A percentile compares a stretch with the other conserved stretches of the same genome.
Evolutionary conservation across 371 early-diverging fungal genomes (phyloP).

Genomic region (Mucor velutinosus): DNA sequence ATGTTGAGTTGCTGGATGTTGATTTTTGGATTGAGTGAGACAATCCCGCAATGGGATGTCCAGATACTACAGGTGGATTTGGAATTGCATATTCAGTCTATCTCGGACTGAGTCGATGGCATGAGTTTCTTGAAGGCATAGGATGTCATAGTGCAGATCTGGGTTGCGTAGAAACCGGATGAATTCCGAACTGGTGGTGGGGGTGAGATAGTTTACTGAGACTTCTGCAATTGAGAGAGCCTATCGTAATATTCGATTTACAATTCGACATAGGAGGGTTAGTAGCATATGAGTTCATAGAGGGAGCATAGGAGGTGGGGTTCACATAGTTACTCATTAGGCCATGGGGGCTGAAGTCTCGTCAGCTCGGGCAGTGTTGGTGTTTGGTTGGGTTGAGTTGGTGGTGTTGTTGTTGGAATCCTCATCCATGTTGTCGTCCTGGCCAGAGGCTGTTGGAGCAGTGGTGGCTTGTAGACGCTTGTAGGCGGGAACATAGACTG

Average conservation of each 20-base stretch:
- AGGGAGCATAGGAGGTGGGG: background rate
- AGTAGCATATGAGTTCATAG: background rate
- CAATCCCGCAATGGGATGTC: conserved; percentile 8
- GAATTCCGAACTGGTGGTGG: background rate
- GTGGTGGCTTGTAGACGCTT: too few species aligned
- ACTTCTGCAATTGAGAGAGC: conserved; percentile 12
- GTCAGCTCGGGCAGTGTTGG: background rate
- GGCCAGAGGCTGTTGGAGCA: too few species aligned
- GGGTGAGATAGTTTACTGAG: background rate
- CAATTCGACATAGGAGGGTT: background rate
- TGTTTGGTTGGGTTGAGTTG: too few species aligned
- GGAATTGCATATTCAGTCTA: background rate
- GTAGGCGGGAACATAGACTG: too few species aligned
- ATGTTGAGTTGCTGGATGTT: background rate
- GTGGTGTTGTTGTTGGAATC: too few species aligned
- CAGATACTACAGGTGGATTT: background rate
- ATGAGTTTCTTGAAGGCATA: conserved; percentile 15
- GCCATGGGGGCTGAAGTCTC: background rate
- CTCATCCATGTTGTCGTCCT: too few species aligned
- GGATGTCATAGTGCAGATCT: background rate
- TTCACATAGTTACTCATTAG: background rate
- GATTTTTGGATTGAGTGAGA: conserved; percentile 1
- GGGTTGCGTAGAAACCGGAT: background rate
- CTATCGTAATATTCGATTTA: background rate
- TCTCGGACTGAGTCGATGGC: background rate